Percentiles rank a stretch among this genome's conserved stretches.
These are phyloP conservation scores for Vicia faba DNA, from an alignment of 306 rosid species.

Conservation along the genomic window DNA sequence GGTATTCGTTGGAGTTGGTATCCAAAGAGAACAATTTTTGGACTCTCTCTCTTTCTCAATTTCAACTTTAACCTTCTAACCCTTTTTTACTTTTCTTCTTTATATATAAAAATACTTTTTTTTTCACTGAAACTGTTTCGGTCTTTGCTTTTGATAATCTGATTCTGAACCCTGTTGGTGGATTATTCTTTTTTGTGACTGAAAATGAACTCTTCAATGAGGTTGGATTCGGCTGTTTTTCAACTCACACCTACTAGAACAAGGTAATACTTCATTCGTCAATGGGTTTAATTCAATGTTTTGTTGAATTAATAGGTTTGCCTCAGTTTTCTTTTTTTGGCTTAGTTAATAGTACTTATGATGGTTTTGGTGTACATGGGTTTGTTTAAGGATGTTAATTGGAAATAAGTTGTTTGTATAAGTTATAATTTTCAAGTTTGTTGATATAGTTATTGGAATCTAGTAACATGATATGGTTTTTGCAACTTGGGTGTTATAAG, in stretches of 20 bases:
- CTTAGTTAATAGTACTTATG: background rate
- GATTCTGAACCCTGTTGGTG: slow-evolving; percentile 36
- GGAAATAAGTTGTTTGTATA: slow-evolving; percentile 8
- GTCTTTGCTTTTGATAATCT: slow-evolving; percentile 30
- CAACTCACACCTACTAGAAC: slow-evolving; percentile 99
- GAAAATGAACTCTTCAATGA: slow-evolving; percentile 76
- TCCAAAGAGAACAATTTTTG: slow-evolving; percentile 50
- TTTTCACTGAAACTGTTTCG: slow-evolving; percentile 35
- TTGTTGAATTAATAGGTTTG: too few species aligned
- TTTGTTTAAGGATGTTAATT: slow-evolving; percentile 1
- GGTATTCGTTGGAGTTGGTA: slow-evolving; percentile 46
- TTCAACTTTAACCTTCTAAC: slow-evolving; percentile 14
- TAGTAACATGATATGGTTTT: slow-evolving; percentile 6
- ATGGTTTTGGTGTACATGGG: slow-evolving; percentile 15
- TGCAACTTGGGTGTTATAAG: background rate
- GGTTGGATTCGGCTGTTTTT: slow-evolving; percentile 82
- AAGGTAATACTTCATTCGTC: slow-evolving; percentile 47
- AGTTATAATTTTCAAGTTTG: slow-evolving; percentile 3
- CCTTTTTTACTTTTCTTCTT: slow-evolving; percentile 15
- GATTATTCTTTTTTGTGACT: slow-evolving; percentile 27
- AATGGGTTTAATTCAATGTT: slow-evolving; percentile 20
- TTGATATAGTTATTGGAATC: slow-evolving; percentile 12
- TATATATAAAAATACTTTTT: slow-evolving; percentile 25
- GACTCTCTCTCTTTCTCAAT: slow-evolving; percentile 39
- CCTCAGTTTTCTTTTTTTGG: slow-evolving; percentile 5